Base-by-base conservation (phyloP, 2,329 filamentous ascomycete genomes). In the Pyrenochaeta sp. region DNA sequence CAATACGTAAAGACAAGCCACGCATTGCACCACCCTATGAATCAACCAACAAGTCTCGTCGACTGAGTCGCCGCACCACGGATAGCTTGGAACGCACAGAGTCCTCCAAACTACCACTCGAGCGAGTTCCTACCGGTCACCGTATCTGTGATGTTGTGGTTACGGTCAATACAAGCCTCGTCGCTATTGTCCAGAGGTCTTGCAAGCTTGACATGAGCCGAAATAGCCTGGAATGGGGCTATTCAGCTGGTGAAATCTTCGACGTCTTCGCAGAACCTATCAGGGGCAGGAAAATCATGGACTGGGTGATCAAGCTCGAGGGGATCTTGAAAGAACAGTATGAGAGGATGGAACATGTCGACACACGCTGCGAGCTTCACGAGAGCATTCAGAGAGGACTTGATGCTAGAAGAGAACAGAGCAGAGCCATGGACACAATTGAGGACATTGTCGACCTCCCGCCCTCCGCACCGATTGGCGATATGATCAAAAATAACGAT, bases 71-170 rank as follows among this genome's bases (percentile, higher is more conserved):
- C 22, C 52, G 57, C 49, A 62, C 50, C 3, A 59, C 56, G n/a
- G 52, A 65, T 24, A 43, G 28, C 2, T 27, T 55, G 4, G 53
- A 65, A 12, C 72, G 75, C 3, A 74, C 67, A 5, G 78, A 74
- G 46, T 79, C 79, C 0, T 75, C 73, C 1, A 68, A 58, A 9
- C 66, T 81, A 0, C 76, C 78, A 0, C 74, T 82, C 5, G 78
- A 82, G 56, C 72, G 71, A 7, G 70, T 71, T 4, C 78, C 78
- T 1, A 50, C 56, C 4, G 69, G 68, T 8, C 62, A 56, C 32
- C 61, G 61, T 2, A 67, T 65, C n/a, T 75, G 78, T 10, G 51
- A 69, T 24, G 6, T 74, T 4, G 28, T 62, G 7, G 15, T 70
- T 1, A 6, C 19, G 2, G 1, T 69, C 0, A 4, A 19, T 2